Evolutionary conservation across 768 basidiomycete genomes (phyloP), one percentile per base, ranked within the genome.

Genomic region (Amanita thiersii): DNA sequence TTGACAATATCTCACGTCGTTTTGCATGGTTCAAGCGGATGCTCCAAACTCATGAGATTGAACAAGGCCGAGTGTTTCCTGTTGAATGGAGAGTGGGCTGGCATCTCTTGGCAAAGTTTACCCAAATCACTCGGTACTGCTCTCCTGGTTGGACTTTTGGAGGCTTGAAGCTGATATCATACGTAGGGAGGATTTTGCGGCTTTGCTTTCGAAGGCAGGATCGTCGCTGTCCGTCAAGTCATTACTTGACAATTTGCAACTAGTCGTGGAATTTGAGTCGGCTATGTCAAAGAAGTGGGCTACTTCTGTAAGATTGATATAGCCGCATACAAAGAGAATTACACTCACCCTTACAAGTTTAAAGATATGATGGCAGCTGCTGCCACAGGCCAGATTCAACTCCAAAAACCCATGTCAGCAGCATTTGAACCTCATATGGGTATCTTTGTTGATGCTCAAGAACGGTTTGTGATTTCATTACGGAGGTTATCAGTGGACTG

Each of bases 21-120:
- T 98, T 90, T 51, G 89, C 92, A 3, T 99, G 93, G 92, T 98
- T 97, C 63, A 71, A 86, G 15, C 76, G 93, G 20, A 59, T 92
- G 21, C 63, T 99, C 15, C 79, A 82, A 44, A 79, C 76, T 4
- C 88, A 96, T 57, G 93, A 98, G 51, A 72, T 86, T 5, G 93
- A 96, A 50, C 81, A 86, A 47, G 84, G 83, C 0, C 67, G 76
- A 10, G 75, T 88, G 1, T 96, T 97, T 57, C 91, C 96, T 3
- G 56, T 71, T 0, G 76, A 79, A 31, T 99, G 96, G 96, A 81
- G 69, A 44, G 85, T 93, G 21, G 81, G 79, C 2, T 85, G 87
- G 74, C 69, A 79, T 59, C 64, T 99, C 28, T 69, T 86, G 23
- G 75, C 82, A 10, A 88, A 82, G 48, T 99, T 98, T 54, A 70